Evolutionary conservation across 768 basidiomycete species (phyloP), one percentile per base, ranked within the genome.

Genomic region (Agrocybe chaxingu): DNA sequence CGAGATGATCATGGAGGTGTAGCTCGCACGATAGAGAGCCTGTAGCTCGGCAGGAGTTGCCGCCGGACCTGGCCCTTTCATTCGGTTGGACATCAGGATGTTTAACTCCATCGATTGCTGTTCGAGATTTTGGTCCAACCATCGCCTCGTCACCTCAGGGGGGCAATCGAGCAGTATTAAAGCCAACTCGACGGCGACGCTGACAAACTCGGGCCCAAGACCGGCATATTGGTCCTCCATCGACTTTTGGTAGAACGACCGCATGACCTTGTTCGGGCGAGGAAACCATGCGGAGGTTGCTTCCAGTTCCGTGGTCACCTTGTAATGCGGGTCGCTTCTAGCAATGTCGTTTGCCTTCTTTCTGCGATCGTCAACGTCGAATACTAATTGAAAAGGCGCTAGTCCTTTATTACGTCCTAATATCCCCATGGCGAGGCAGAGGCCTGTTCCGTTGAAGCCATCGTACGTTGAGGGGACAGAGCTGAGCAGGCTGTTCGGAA

Each of bases 331-430:
- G 18, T 50, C 35, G 38, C 37, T 43, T 12, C 39, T 12, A 16
- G 18, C 4, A 16, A 45, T n/a, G 10, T 16, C 33, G 2, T 32
- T 31, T n/a, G 10, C 16, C 7, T 35, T 29, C 18, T 50, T 45
- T 29, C 48, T 43, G 42, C 36, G 16, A 33, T 50, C 48, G 31
- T 45, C 10, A 36, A 37, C 37, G 33, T 50, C 44, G 30, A 50
- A 54, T 30, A 54, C 53, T 6, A 54, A 44, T 41, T 46, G 29
- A 12, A 9, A 41, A 3, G 53, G 48, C 9, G 33, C 37, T 10
- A 54, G 49, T 8, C 53, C 53, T 42, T 54, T 54, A 39, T 54
- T 54, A 8, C 48, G 44, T 37, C 53, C 53, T 33, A 54, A 32
- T 11, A 54, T 50, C 7, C 49, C 53, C 53, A 54, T 54, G 3